These are phyloP conservation scores for Xanthoconium stramineum DNA, from an alignment of 768 basidiomycete species.

Conservation along the genomic window DNA sequence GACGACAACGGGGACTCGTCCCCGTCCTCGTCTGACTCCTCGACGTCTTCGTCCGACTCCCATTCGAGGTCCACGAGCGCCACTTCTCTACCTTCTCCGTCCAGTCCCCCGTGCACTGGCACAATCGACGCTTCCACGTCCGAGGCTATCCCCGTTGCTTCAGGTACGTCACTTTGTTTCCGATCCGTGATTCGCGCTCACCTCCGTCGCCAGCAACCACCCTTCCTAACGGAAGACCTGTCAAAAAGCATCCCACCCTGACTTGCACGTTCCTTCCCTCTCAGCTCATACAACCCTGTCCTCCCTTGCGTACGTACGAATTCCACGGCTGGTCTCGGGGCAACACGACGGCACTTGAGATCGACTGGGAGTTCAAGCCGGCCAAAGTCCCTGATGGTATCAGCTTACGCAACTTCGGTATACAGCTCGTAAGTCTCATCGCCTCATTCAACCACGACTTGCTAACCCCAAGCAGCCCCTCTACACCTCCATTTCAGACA, in stretches of 20 bases:
- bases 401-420: constrained; percentile 82
- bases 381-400: constrained; percentile 77
- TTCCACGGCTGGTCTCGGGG: constrained; percentile 20
- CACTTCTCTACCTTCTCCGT: constrained; percentile 30
- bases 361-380: constrained; percentile 65
- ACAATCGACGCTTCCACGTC: neutral
- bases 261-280: constrained; percentile 51
- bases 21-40: constrained; percentile 24
- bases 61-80: constrained; percentile 24
- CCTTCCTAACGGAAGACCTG: constrained; percentile 5
- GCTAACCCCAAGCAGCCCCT: constrained; percentile 54
- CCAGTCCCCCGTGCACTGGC: constrained; percentile 10
- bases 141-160: neutral
- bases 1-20: constrained; percentile 34
- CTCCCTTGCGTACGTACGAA: constrained; percentile 18
- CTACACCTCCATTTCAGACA: constrained; percentile 84
- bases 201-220: constrained; percentile 6
- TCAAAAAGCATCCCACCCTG: constrained; percentile 34
- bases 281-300: constrained; percentile 38
- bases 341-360: constrained; percentile 15
- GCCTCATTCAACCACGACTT: neutral
- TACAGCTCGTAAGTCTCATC: constrained; percentile 69
- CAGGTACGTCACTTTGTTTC: constrained; percentile 1
- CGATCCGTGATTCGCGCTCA: neutral
- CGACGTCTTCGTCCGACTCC: constrained; percentile 22